Conservation (phyloP, 2,329 filamentous ascomycete species). For the Curvularia eragrostidis region DNA sequence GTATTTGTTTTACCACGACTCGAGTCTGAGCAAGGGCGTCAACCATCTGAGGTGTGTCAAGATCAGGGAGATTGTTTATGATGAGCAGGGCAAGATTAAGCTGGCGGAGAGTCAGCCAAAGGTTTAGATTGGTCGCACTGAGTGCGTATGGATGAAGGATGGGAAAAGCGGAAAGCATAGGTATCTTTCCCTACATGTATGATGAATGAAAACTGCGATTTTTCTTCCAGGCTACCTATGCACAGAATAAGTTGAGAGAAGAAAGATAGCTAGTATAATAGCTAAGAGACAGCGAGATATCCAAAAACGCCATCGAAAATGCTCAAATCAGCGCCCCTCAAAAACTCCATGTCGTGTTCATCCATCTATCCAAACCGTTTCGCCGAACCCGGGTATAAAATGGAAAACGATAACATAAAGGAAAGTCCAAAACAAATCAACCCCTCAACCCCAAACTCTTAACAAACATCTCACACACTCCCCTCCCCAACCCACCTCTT, state of each 20-base stretch:
- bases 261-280: too few relatives aligned
- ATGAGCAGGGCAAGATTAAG: slow-evolving; percentile 67
- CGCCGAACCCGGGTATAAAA: background rate
- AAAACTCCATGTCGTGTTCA: background rate
- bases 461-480: slow-evolving; percentile 12
- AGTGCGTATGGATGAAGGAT: background rate
- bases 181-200: background rate
- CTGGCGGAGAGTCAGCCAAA: slow-evolving; percentile 43
- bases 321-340: background rate
- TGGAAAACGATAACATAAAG: background rate
- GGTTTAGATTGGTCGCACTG: slow-evolving; percentile 12
- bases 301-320: background rate
- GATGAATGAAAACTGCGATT: background rate
- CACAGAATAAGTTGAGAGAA: too few relatives aligned
- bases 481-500: background rate
- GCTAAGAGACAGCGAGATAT: background rate
- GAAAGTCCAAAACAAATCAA: background rate
- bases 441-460: background rate
- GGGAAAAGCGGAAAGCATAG: background rate
- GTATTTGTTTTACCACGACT: slow-evolving; percentile 81
- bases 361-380: too few relatives aligned
- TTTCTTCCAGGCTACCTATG: background rate
- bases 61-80: slow-evolving; percentile 76
- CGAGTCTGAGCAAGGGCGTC: slow-evolving; percentile 70
- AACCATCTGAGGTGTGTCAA: slow-evolving; percentile 77